phyloP scores from a whole-genome alignment of 192 early-diverging fungal genomes.

The Chytriomyces hyalinus region DNA sequence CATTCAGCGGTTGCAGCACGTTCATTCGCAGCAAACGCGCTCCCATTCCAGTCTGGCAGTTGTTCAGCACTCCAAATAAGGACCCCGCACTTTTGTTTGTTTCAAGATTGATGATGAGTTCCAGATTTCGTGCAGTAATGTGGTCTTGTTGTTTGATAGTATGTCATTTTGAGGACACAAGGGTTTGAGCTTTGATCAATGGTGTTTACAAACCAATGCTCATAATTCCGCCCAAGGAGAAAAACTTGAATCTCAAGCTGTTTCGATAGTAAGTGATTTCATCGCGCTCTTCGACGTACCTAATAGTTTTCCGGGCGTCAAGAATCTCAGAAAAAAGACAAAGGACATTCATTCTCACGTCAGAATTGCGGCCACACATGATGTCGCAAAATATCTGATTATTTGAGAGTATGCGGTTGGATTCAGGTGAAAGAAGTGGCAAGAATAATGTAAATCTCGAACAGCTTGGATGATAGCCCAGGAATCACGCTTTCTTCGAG shows the following conservation, averaged over 20 bases:
- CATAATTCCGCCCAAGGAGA: constrained; percentile 56
- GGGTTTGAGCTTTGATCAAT: background rate
- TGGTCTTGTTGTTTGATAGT: constrained; percentile 38
- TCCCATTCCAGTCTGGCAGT: constrained; percentile 68
- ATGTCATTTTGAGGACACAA: background rate
- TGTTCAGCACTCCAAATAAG: constrained; percentile 65
- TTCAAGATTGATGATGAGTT: constrained; percentile 61
- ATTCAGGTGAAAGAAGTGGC: constrained; percentile 59
- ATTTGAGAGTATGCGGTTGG: constrained; percentile 45
- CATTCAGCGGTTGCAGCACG: constrained; percentile 72
- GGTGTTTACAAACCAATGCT: constrained; percentile 43
- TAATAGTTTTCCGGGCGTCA: constrained; percentile 9
- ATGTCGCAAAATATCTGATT: constrained; percentile 39
- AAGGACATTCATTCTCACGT: background rate
- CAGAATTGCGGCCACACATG: constrained; percentile 23
- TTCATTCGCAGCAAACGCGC: constrained; percentile 73
- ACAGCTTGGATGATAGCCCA: constrained; percentile 51
- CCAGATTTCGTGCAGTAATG: constrained; percentile 65
- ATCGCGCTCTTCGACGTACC: constrained; percentile 57
- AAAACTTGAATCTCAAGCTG: constrained; percentile 64
- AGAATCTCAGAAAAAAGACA: constrained; percentile 12
- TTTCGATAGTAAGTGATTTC: constrained; percentile 57
- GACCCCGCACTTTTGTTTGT: constrained; percentile 55
- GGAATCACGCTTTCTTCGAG: constrained; percentile 53
- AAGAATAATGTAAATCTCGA: constrained; percentile 36